Evolutionary conservation across 371 early-diverging fungal genomes (phyloP).

Genomic region (Mortierella sp.): DNA sequence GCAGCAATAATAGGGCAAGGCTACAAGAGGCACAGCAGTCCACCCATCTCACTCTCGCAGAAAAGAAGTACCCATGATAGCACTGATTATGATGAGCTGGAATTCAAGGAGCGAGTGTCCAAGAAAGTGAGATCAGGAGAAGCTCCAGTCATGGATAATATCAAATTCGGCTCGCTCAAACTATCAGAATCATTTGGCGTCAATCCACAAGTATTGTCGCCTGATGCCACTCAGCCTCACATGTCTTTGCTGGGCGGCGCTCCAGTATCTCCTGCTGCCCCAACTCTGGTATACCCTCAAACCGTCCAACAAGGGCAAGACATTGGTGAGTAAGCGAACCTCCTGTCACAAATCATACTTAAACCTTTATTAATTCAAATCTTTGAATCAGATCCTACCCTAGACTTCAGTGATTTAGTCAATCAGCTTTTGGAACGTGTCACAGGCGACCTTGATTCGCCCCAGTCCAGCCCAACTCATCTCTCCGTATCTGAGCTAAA

Average conservation of each 20-base stretch:
- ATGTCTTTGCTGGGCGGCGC: neutral
- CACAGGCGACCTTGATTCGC: neutral
- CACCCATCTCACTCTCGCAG: constrained; percentile 8
- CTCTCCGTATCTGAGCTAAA: constrained; percentile 22
- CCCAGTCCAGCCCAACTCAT: neutral
- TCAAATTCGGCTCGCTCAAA: neutral
- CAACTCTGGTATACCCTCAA: neutral
- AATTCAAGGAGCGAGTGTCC: neutral
- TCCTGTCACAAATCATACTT: neutral
- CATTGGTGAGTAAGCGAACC: neutral
- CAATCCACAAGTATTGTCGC: neutral
- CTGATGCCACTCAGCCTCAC: neutral
- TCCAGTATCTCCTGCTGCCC: neutral
- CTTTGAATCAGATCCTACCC: constrained; percentile 9
- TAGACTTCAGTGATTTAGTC: constrained; percentile 25
- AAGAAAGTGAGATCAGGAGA: constrained; percentile 23
- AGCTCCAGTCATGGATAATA: neutral
- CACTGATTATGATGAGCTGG: constrained; percentile 14
- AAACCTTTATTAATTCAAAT: neutral
- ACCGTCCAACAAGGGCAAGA: neutral
- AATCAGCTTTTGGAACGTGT: constrained; percentile 13
- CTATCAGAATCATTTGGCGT: neutral
- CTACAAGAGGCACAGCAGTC: neutral
- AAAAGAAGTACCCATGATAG: constrained; percentile 14
- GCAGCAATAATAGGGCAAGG: neutral